These are phyloP conservation scores for Fonsecaea nubica DNA, from an alignment of 2,329 filamentous ascomycete species.

Conservation along the genomic window DNA sequence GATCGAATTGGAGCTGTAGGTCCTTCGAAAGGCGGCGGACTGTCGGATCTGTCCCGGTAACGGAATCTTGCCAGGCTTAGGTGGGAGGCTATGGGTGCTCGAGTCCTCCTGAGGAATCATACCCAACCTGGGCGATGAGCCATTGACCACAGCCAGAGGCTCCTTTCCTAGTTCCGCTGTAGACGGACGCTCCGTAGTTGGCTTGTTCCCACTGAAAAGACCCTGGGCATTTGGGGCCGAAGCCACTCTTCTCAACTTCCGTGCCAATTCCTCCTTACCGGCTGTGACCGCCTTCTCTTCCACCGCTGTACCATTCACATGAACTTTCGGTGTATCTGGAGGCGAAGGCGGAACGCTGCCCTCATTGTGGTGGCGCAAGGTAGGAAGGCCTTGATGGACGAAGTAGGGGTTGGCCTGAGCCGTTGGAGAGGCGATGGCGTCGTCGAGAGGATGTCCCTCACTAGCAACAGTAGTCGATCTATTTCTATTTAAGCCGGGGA, in stretches of 20 bases:
- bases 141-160: slow-evolving; percentile 68
- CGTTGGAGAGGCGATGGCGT: slow-evolving; percentile 82
- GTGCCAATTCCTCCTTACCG: slow-evolving; percentile 90
- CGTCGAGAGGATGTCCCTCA: slow-evolving; percentile 89
- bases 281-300: slow-evolving; percentile 73
- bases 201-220: slow-evolving; percentile 69
- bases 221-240: slow-evolving; percentile 97
- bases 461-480: slow-evolving; percentile 89
- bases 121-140: slow-evolving; percentile 59
- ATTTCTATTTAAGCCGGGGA: slow-evolving; percentile 84
- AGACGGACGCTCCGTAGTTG: slow-evolving; percentile 71
- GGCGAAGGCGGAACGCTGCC: slow-evolving; percentile 91
- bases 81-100: slow-evolving; percentile 49
- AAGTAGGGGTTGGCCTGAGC: slow-evolving; percentile 97
- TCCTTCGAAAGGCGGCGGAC: slow-evolving; percentile 81
- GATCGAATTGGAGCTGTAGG: slow-evolving; percentile 99
- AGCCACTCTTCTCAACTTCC: slow-evolving; percentile 90
- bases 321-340: slow-evolving; percentile 83
- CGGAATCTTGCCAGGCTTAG: slow-evolving; percentile 65
- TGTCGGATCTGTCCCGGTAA: slow-evolving; percentile 70
- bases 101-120: slow-evolving; percentile 56
- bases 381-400: slow-evolving; percentile 91
- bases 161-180: slow-evolving; percentile 89
- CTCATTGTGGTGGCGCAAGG: slow-evolving; percentile 91
- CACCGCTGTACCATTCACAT: slow-evolving; percentile 70